Evolutionary conservation across 345 rosid genomes (phyloP).

Genomic region (Zanthoxylum bungeanum): DNA sequence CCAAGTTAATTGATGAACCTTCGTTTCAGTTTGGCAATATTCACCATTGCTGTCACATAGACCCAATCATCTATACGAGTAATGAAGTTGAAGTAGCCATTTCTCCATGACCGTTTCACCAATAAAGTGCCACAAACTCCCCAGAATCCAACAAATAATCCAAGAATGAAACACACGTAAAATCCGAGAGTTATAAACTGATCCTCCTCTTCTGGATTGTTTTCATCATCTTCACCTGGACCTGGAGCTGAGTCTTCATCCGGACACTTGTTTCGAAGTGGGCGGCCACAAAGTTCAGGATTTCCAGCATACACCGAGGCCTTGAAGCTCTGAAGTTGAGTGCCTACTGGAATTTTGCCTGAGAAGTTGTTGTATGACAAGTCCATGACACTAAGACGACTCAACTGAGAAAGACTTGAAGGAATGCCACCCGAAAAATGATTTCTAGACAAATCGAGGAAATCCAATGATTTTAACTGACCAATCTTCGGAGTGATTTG

Average conservation of each 20-base stretch:
- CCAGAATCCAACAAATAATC: background rate
- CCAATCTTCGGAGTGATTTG: conserved; percentile 23
- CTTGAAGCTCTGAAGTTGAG: conserved; percentile 12
- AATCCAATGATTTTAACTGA: conserved; percentile 19
- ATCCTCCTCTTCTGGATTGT: background rate
- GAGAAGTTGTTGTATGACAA: conserved; percentile 21
- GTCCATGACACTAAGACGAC: conserved; percentile 12
- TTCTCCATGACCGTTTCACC: background rate
- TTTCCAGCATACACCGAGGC: background rate
- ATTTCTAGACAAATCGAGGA: conserved; percentile 34
- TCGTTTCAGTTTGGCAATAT: background rate
- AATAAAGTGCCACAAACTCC: background rate
- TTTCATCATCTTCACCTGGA: too few relatives aligned
- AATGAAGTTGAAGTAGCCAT: background rate
- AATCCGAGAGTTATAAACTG: background rate
- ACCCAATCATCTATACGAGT: background rate
- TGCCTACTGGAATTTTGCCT: conserved; percentile 14
- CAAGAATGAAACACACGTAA: background rate
- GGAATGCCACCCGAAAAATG: conserved; percentile 33
- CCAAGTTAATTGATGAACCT: background rate
- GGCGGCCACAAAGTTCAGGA: too few relatives aligned
- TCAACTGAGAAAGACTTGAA: background rate
- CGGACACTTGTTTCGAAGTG: too few relatives aligned
- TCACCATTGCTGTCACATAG: background rate
- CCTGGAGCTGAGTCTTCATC: too few relatives aligned